Evolutionary conservation across 768 basidiomycete species (phyloP).

Genomic region (Hydnum rufescens): DNA sequence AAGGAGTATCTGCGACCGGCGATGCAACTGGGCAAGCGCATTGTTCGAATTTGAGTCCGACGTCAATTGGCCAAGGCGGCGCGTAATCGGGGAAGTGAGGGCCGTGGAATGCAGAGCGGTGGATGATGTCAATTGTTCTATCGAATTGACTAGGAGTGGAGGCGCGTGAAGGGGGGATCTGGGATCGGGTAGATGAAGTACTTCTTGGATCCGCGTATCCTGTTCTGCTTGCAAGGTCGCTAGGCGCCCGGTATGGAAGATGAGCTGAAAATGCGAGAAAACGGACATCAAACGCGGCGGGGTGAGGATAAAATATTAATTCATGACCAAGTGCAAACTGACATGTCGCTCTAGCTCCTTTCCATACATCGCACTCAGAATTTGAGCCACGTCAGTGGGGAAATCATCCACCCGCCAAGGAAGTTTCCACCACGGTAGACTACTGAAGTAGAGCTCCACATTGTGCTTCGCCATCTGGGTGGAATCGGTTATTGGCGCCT

Average conservation of each 20-base stretch:
- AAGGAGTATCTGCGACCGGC: slow-evolving; percentile 37
- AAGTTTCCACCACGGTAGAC: slow-evolving; percentile 27
- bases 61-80: neutral
- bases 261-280: neutral
- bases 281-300: neutral
- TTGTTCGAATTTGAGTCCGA: slow-evolving; percentile 18
- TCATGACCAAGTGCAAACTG: neutral
- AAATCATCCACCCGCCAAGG: slow-evolving; percentile 11
- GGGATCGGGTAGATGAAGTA: neutral
- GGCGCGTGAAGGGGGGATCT: neutral
- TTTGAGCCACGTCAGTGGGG: slow-evolving; percentile 27
- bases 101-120: neutral
- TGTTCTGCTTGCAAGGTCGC: neutral
- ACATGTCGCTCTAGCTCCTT: slow-evolving; percentile 11
- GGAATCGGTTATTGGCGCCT: too few relatives aligned
- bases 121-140: neutral
- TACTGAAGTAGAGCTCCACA: slow-evolving; percentile 1
- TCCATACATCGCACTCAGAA: slow-evolving; percentile 32
- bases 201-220: neutral
- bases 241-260: neutral
- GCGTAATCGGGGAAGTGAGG: neutral
- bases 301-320: neutral
- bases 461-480: neutral
- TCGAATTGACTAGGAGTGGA: neutral
- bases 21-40: slow-evolving; percentile 35